Conservation (phyloP, 768 basidiomycete genomes). For the Termitomyces sp. region DNA sequence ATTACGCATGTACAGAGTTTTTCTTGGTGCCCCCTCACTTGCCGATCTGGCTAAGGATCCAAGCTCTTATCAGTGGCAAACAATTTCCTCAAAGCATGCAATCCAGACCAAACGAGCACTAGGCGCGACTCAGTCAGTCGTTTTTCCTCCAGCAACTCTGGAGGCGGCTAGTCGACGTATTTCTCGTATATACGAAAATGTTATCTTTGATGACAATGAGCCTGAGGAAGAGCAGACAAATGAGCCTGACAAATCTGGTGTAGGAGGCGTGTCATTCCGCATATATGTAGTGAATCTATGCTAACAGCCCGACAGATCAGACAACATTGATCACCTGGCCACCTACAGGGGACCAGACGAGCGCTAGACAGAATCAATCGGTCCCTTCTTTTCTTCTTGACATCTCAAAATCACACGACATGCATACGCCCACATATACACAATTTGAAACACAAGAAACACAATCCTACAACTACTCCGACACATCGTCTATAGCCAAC, state of each 20-base stretch:
- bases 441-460: constrained; percentile 42
- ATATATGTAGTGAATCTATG: neutral
- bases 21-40: constrained; percentile 48
- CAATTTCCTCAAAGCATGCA: constrained; percentile 31
- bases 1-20: constrained; percentile 48
- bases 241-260: neutral
- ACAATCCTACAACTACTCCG: constrained; percentile 55
- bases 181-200: constrained; percentile 67
- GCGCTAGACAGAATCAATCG: constrained; percentile 14
- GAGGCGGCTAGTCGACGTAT: constrained; percentile 70
- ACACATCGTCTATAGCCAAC: constrained; percentile 66
- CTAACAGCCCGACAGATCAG: constrained; percentile 32
- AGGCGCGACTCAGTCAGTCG: constrained; percentile 23
- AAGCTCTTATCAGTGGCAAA: constrained; percentile 44
- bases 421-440: constrained; percentile 8
- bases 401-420: constrained; percentile 21
- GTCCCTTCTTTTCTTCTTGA: constrained; percentile 30
- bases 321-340: constrained; percentile 61
- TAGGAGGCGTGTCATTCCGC: neutral
- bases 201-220: constrained; percentile 56
- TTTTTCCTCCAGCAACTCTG: constrained; percentile 53
- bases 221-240: neutral
- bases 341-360: constrained; percentile 35
- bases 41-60: constrained; percentile 35
- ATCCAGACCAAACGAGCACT: constrained; percentile 1